Evolutionary conservation across 2,329 filamentous ascomycete species (phyloP).

Genomic region (Xylaria multiplex): DNA sequence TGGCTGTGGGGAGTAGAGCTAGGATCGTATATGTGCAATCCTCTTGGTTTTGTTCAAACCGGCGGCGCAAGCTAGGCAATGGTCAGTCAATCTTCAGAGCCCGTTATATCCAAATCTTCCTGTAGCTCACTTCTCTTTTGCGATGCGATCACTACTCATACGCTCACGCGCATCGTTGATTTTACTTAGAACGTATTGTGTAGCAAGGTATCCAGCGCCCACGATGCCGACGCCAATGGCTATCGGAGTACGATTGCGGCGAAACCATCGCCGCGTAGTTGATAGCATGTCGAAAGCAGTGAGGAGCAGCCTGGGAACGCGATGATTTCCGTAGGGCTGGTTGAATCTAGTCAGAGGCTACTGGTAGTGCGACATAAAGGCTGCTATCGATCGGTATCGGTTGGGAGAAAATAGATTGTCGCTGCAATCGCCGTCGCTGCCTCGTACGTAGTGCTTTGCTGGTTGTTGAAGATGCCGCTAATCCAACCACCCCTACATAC

Average conservation of each 20-base stretch:
- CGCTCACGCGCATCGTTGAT: constrained; percentile 93
- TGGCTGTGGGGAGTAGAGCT: constrained; percentile 91
- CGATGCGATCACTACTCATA: constrained; percentile 94
- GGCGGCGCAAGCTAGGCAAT: constrained; percentile 78
- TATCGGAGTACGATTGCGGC: constrained; percentile 89
- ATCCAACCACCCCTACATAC: constrained; percentile 1
- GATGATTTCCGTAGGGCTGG: constrained; percentile 1
- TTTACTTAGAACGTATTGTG: constrained; percentile 91
- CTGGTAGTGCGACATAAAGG: constrained; percentile 30
- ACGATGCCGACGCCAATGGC: constrained; percentile 88
- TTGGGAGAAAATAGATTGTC: background rate
- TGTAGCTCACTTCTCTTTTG: constrained; percentile 86
- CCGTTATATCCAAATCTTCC: background rate
- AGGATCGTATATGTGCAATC: constrained; percentile 98
- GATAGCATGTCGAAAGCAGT: constrained; percentile 62
- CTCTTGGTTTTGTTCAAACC: constrained; percentile 98
- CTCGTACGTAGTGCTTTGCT: background rate
- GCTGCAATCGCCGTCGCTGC: background rate
- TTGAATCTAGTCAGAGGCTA: constrained; percentile 1
- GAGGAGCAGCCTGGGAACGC: background rate
- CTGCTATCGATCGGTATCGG: constrained; percentile 29
- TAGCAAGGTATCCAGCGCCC: constrained; percentile 89
- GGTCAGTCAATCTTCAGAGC: constrained; percentile 4
- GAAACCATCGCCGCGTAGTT: constrained; percentile 88
- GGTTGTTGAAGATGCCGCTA: background rate